These are phyloP conservation scores for Penicillium daleae DNA, from an alignment of 495 filamentous ascomycete genomes.

Conservation along the genomic window DNA sequence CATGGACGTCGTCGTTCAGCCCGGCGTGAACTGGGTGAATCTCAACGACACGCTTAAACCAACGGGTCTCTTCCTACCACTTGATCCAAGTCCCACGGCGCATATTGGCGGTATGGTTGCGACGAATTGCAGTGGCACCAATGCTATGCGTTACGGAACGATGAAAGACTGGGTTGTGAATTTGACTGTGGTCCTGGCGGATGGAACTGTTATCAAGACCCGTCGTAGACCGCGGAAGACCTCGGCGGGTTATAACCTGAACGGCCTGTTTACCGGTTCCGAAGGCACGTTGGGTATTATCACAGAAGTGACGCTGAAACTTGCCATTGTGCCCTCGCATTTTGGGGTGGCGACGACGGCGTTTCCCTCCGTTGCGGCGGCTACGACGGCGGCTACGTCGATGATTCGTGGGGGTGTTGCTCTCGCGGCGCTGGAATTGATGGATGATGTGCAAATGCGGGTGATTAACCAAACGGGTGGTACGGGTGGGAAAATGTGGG, in stretches of 20 bases:
- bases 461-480: slow-evolving; percentile 81
- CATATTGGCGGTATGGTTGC: slow-evolving; percentile 97
- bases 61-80: slow-evolving; percentile 86
- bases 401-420: slow-evolving; percentile 81
- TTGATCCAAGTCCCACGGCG: slow-evolving; percentile 74
- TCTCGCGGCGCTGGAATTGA: slow-evolving; percentile 85
- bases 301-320: slow-evolving; percentile 82
- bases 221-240: slow-evolving; percentile 63
- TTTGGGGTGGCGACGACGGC: slow-evolving; percentile 80
- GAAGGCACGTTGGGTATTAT: slow-evolving; percentile 91
- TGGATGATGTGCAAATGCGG: slow-evolving; percentile 93
- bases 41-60: slow-evolving; percentile 77
- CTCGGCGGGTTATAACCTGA: slow-evolving; percentile 85
- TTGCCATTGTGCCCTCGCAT: slow-evolving; percentile 75
- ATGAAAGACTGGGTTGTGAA: slow-evolving; percentile 98
- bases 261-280: slow-evolving; percentile 80
- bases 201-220: slow-evolving; percentile 91
- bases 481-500: slow-evolving; percentile 75
- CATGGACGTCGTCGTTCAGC: slow-evolving; percentile 91
- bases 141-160: slow-evolving; percentile 90
- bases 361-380: slow-evolving; percentile 77
- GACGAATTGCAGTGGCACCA: slow-evolving; percentile 90
- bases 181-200: slow-evolving; percentile 88
- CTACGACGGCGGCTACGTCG: slow-evolving; percentile 76
- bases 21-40: slow-evolving; percentile 84